Base-by-base conservation (phyloP, 2,329 filamentous ascomycete genomes). In the Falciphora oryzae region DNA sequence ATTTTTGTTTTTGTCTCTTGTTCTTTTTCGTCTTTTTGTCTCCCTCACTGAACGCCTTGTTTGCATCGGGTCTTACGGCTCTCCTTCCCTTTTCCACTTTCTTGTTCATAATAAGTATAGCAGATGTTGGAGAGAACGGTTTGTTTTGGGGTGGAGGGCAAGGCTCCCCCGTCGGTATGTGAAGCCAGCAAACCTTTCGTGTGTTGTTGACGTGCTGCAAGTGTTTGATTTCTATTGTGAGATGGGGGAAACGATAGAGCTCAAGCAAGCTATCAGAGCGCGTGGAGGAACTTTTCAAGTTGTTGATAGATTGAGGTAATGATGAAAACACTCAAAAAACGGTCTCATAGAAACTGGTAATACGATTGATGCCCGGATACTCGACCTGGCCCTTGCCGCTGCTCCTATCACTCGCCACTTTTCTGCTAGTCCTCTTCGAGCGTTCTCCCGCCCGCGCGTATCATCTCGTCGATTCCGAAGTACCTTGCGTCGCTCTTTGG, bases 71-170 rank as follows among this genome's bases (percentile, higher is more conserved):
- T 62, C 60, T 62, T 22, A 22, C 18, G 32, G 32, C 35, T 38
- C 44, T 62, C 60, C 44, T 29, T 62, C 60, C 60, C 44, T 53
- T 53, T 28, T 62, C 60, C 28, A 22, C 28, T 62, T 62, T n/a
- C 38, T 62, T 62, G 59, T 60, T 35, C 38, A 60, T 60, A 60
- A 60, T 60, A 60, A 27, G 59, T 60, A 31, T 35, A 60, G 29
- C 31, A 60, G 25, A n/a, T 27, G 31, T 60, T 60, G 31, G 31
- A 35, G 59, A 35, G 59, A 60, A 32, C 14, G 38, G 59, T 60
- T 60, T 35, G 59, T 60, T 35, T 25, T 25, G 58, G 38, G 29
- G 31, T 14, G 38, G 59, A 31, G 31, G 5, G 25, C n/a, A 22
- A 35, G 28, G 31, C 31, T 29, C 28, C 28, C 8, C 28, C 8